Base-by-base conservation (phyloP, 2,329 filamentous ascomycete species). In the Monilinia vaccinii-corymbosi region DNA sequence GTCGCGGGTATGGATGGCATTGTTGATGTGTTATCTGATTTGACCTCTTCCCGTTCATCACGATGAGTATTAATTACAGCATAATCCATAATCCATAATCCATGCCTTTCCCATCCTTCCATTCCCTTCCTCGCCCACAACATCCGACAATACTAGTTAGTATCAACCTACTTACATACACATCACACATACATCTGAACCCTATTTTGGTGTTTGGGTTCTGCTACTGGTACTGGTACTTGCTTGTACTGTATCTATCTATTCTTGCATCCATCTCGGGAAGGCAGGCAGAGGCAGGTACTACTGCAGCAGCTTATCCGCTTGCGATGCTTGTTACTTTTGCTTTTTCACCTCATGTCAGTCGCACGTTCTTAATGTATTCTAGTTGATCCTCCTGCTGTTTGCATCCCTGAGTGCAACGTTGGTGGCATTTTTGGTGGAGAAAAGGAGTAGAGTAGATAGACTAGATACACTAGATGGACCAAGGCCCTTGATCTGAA, bases 201-300 rank as follows among this genome's bases (percentile, higher is more conserved):
- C 55, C 45, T 50, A 50, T 50, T 50, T 38, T 34, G 45, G 36
- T 16, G 1, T 16, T 3, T 38, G 8, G 8, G 9, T 36, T 36
- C 34, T 36, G 9, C 13, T n/a, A n/a, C n/a, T n/a, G n/a, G n/a
- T n/a, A n/a, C n/a, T n/a, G n/a, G n/a, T n/a, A n/a, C n/a, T n/a
- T n/a, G n/a, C n/a, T n/a, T 36, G 25, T 28, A 28, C 25, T 3
- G 25, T 28, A 28, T 28, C 34, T 36, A 40, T 44, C 45, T 58
- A 50, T 50, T 58, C 32, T 50, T 58, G 32, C 50, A 42, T 40
- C 23, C 46, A 23, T 46, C 16, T 40, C 45, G 55, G 23, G 45
- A 50, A 50, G 23, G 45, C 55, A 58, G 55, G 55, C 50, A 58
- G n/a, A n/a, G n/a, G n/a, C n/a, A n/a, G n/a, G n/a, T n/a, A n/a